phyloP scores from a whole-genome alignment of 495 filamentous ascomycete genomes.

The Hamigera avellanea region DNA sequence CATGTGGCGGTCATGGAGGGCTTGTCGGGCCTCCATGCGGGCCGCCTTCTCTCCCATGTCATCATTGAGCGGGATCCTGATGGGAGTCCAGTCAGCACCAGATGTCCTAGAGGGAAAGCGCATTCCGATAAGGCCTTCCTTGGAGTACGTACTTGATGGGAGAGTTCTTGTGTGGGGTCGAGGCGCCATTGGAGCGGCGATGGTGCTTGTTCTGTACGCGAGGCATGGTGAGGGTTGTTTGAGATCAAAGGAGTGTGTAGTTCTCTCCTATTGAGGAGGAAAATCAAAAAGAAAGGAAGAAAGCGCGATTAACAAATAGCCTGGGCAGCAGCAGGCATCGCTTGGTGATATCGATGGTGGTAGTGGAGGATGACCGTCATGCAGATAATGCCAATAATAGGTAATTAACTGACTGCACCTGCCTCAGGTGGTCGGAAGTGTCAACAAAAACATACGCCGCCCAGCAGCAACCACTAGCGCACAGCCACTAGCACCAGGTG shows the following conservation, averaged over 20 bases:
- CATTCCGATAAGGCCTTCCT: too few relatives aligned
- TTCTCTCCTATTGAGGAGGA: neutral
- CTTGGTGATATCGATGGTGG: too few relatives aligned
- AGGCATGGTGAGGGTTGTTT: constrained; percentile 56
- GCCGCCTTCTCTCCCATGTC: constrained; percentile 85
- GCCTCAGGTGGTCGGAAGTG: too few relatives aligned
- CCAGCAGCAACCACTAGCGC: constrained; percentile 7
- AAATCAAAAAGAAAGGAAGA: constrained; percentile 4
- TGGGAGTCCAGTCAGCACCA: neutral
- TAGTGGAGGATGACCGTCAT: too few relatives aligned
- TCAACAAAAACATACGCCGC: constrained; percentile 28
- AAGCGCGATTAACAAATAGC: neutral
- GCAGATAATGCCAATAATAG: too few relatives aligned
- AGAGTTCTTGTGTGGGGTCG: constrained; percentile 50
- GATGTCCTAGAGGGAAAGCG: neutral
- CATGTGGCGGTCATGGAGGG: constrained; percentile 81
- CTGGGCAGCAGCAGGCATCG: too few relatives aligned
- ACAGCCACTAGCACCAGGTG: neutral
- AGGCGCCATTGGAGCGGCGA: constrained; percentile 38
- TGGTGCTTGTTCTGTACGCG: constrained; percentile 51
- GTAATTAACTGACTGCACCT: too few relatives aligned
- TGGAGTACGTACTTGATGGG: constrained; percentile 50
- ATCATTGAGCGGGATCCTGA: constrained; percentile 84
- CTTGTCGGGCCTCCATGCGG: constrained; percentile 77
- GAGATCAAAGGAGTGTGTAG: too few relatives aligned